Conservation (phyloP, 495 filamentous ascomycete genomes). For the Penicillium salamii region DNA sequence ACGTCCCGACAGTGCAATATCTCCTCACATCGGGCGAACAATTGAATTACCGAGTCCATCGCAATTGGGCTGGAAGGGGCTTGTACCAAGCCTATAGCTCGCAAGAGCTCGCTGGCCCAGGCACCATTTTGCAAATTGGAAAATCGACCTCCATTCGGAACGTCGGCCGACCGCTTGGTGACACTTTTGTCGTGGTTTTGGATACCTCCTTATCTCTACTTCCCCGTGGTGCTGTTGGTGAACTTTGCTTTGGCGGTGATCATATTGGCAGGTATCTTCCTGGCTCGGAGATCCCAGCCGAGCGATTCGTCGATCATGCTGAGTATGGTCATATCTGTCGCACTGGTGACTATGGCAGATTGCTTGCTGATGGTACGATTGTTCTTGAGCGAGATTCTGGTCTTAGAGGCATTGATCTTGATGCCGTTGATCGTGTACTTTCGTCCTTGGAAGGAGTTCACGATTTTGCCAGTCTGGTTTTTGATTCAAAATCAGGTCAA, state of each 20-base stretch:
- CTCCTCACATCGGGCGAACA: constrained; percentile 70
- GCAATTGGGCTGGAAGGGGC: constrained; percentile 61
- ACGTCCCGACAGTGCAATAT: constrained; percentile 63
- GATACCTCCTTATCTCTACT: constrained; percentile 41
- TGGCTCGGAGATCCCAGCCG: constrained; percentile 47
- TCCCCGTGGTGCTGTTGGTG: constrained; percentile 67
- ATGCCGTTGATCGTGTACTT: constrained; percentile 62
- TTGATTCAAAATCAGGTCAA: constrained; percentile 29
- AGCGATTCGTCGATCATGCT: constrained; percentile 64
- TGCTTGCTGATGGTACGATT: constrained; percentile 67
- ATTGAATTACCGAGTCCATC: constrained; percentile 62
- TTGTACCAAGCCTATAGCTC: constrained; percentile 72
- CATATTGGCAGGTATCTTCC: constrained; percentile 53
- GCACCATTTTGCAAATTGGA: constrained; percentile 53
- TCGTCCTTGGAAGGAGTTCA: constrained; percentile 37
- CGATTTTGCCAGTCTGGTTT: constrained; percentile 54
- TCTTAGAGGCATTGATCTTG: constrained; percentile 62
- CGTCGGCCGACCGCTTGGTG: constrained; percentile 63
- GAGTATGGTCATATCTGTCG: constrained; percentile 65
- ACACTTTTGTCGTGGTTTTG: constrained; percentile 70
- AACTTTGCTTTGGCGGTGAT: constrained; percentile 80
- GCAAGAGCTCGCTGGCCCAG: constrained; percentile 72
- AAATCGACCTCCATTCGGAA: constrained; percentile 48
- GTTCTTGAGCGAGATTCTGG: constrained; percentile 59
- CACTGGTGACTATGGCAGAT: constrained; percentile 67